Base-by-base conservation (phyloP, 2,329 filamentous ascomycete genomes). In the Colletotrichum simmondsii region DNA sequence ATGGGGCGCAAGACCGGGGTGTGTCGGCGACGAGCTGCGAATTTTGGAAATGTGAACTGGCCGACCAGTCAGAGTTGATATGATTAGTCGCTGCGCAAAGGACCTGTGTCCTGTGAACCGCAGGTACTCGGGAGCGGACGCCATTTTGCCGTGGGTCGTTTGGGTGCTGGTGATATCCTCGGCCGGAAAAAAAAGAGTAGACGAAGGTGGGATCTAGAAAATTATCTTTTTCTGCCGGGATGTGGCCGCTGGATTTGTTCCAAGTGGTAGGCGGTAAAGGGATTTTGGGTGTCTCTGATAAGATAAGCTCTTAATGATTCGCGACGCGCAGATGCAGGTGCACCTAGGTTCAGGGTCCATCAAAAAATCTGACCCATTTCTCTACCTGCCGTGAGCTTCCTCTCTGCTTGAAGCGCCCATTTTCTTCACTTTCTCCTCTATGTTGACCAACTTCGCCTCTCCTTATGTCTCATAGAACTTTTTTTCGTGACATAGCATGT, bases 31-130 rank as follows among this genome's bases (percentile, higher is more conserved):
- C 19, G 93, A 91, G 76, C 94, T 92, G 79, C 97, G 94, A 85
- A 99, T 98, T 83, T 97, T 93, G 65, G 96, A 97, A 81, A 99
- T 96, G 84, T 96, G 95, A 68, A 98, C 86, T 2, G 97, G 92
- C 49, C 93, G 91, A 77, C 97, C 97, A 75, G 95, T 98, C 74
- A 99, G 91, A 2, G 97, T 98, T 24, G 97, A 92, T 67, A 99
- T 92, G 57, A 97, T 90, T 57, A 99, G 92, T 65, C 97, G 94
- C 77, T 95, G 92, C 46, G 94, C 88, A 74, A 99, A 92, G 77
- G 93, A 91, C 78, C 93, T 92, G 82, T 98, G 95, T 78, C 94
- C 92, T 63, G 94, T 96, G 81, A 99, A 95, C 77, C 92, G 91
- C 71, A 97, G 82, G 78, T 87, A 91, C 70, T 90, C 88, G 74